Evolutionary conservation across 108 stramenopile species (phyloP).

Genomic region (Chaetoceros muelleri): DNA sequence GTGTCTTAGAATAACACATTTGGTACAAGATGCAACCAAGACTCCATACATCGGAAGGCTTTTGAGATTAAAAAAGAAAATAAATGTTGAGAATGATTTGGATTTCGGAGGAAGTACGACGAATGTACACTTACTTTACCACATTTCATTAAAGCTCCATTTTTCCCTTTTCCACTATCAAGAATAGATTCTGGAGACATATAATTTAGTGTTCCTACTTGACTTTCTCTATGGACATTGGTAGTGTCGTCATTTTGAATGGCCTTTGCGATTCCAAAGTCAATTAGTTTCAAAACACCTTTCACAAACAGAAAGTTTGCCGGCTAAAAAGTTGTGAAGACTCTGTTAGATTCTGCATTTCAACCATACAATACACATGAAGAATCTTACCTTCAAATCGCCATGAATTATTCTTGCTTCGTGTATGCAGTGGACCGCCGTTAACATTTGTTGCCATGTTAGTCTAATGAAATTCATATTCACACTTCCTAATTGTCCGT

Average conservation of each 20-base stretch:
- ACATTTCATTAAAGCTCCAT: conserved; percentile 49
- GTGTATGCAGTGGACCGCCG: conserved; percentile 95
- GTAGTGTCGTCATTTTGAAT: conserved; percentile 94
- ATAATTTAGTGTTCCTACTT: conserved; percentile 98
- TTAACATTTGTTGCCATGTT: conserved; percentile 98
- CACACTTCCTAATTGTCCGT: conserved; percentile 22
- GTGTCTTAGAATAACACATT: conserved; percentile 89
- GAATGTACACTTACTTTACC: conserved; percentile 39
- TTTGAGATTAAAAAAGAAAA: conserved; percentile 1
- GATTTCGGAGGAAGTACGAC: neutral
- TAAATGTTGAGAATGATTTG: conserved; percentile 1
- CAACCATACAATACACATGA: too few relatives aligned
- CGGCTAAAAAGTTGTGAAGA: too few relatives aligned
- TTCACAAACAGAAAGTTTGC: conserved; percentile 85
- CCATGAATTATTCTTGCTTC: conserved; percentile 96
- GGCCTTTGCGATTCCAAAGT: conserved; percentile 98
- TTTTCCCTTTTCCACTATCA: conserved; percentile 58
- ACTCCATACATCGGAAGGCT: conserved; percentile 89
- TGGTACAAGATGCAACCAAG: conserved; percentile 97
- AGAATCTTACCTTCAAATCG: too few relatives aligned
- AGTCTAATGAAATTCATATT: conserved; percentile 96
- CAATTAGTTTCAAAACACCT: conserved; percentile 95
- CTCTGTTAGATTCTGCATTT: too few relatives aligned
- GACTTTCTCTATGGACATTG: conserved; percentile 94
- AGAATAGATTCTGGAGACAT: conserved; percentile 97